Base-by-base conservation (phyloP, 23 red algal species). In the Gracilaria gracilis region DNA sequence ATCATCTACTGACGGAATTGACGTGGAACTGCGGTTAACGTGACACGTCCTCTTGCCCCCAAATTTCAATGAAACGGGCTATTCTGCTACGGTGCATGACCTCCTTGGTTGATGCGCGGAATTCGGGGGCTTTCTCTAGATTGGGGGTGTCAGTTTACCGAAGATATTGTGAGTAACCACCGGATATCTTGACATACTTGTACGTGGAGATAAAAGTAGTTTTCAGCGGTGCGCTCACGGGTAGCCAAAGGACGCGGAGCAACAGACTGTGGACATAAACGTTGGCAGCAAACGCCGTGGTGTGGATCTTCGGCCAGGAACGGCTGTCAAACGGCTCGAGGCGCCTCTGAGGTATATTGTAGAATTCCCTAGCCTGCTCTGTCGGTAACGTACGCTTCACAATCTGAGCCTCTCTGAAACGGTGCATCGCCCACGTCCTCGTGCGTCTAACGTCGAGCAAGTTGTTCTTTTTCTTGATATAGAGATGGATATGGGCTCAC, bases 361-460 rank as follows among this genome's bases (percentile, higher is more conserved):
- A 32, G 6, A 69, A 1, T 32, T 69, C 64, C 32, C 8, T 8
- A 34, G 35, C 36, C 36, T 42, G 6, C 32, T 28, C 72, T 77
- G 42, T 77, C 72, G 72, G 72, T 77, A 77, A 77, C 72, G 72
- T 77, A 12, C 50, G 72, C 72, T 49, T 51, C 20, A 20, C 72
- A 12, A 25, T 4, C n/a, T 28, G 12, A 51, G 8, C 4, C 39
- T 51, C 39, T 8, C 23, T 77, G 39, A 50, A 77, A 77, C 72
- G 72, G 40, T 77, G 42, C 72, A 77, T 77, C 39, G 27, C 42
- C 19, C 64, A 3, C 64, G 37, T 69, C 32, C 9, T 13, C 64
- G 64, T 8, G 29, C 64, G 27, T 69, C 31, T 32, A 14, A 38
- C 64, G 64, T 69, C 32, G 32, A 69, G 16, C 15, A 36, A 38